These are phyloP conservation scores for Vigna mungo DNA, from an alignment of 306 rosid species.

Conservation along the genomic window DNA sequence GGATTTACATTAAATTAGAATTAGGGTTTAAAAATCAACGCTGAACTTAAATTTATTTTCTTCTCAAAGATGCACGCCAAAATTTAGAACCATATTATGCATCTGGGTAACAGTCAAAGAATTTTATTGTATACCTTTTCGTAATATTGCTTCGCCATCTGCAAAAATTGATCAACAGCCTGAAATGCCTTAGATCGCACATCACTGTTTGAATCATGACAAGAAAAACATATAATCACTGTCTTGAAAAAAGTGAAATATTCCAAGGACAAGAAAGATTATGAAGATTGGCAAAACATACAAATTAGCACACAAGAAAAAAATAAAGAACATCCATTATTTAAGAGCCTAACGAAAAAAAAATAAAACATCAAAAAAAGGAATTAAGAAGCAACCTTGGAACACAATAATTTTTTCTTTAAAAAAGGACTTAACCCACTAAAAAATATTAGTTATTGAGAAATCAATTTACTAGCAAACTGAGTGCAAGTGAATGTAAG, in stretches of 20 bases:
- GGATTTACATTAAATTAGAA: conserved; percentile 28
- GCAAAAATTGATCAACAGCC: conserved; percentile 94
- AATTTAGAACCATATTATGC: conserved; percentile 32
- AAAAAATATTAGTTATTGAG: conserved; percentile 23
- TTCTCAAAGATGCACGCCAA: background rate
- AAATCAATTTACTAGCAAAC: conserved; percentile 35
- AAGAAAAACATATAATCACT: conserved; percentile 35
- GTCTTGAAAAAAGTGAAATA: background rate
- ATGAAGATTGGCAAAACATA: conserved; percentile 32
- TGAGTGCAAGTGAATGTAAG: conserved; percentile 3
- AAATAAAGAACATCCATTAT: conserved; percentile 21
- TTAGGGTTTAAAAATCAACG: background rate
- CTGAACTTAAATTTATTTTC: conserved; percentile 34
- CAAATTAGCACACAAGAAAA: conserved; percentile 31
- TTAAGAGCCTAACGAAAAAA: conserved; percentile 26
- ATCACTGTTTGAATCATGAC: conserved; percentile 67
- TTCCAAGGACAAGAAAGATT: conserved; percentile 29
- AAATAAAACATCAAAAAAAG: background rate
- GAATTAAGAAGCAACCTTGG: background rate
- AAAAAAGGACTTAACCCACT: conserved; percentile 1
- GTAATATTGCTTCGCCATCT: conserved; percentile 73
- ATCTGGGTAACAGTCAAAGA: conserved; percentile 38
- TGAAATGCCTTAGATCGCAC: conserved; percentile 93
- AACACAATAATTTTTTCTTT: background rate
- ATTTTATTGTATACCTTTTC: conserved; percentile 72